Conservation (phyloP, 2,329 filamentous ascomycete genomes). For the Alternaria novae-zelandiae region DNA sequence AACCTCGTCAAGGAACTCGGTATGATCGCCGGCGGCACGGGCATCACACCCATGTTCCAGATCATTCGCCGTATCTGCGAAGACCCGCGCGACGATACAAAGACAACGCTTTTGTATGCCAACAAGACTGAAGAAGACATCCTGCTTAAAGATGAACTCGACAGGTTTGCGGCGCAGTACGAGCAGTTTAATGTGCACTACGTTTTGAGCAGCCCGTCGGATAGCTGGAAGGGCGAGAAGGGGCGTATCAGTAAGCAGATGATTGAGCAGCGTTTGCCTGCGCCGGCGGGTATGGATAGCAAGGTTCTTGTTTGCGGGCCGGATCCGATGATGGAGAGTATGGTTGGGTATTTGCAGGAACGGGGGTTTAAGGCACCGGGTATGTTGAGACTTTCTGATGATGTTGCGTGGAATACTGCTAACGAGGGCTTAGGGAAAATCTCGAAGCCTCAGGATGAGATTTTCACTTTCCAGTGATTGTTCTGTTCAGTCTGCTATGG, state of each 20-base stretch:
- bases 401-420: background rate
- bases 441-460: conserved; percentile 18
- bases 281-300: conserved; percentile 69
- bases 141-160: conserved; percentile 62
- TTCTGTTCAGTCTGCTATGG: too few species aligned
- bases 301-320: conserved; percentile 88
- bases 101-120: conserved; percentile 65
- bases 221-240: conserved; percentile 11
- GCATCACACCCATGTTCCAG: conserved; percentile 66
- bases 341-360: conserved; percentile 15
- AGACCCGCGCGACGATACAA: conserved; percentile 62
- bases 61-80: conserved; percentile 69
- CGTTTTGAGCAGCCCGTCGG: conserved; percentile 52
- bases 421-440: conserved; percentile 1
- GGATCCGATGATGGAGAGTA: conserved; percentile 13
- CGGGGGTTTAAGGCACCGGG: conserved; percentile 20
- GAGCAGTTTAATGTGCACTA: conserved; percentile 63
- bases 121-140: conserved; percentile 67
- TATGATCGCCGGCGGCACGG: conserved; percentile 63
- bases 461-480: conserved; percentile 8
- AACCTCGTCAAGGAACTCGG: conserved; percentile 54
- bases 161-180: conserved; percentile 58
- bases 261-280: conserved; percentile 11
- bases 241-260: conserved; percentile 13
- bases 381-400: background rate